A percentile compares a stretch with the other conserved stretches of the same genome.
These are phyloP conservation scores for Sporothrix mexicana DNA, from an alignment of 2,329 filamentous ascomycete species.

Conservation along the genomic window DNA sequence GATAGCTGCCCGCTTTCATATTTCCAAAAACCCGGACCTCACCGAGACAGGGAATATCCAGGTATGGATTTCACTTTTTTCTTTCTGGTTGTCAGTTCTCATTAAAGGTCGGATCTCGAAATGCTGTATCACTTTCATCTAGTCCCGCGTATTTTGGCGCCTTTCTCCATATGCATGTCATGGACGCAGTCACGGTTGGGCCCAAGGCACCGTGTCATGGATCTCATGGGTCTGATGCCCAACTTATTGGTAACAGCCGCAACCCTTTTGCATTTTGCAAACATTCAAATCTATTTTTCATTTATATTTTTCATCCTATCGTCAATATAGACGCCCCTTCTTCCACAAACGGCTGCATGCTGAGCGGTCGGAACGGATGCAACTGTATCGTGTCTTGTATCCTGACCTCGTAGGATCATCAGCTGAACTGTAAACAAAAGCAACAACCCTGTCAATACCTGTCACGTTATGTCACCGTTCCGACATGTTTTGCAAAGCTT, in stretches of 20 bases:
- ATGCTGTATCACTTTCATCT: not conserved
- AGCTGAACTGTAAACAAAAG: conserved; percentile 8
- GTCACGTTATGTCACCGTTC: not conserved
- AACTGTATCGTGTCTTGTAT: not conserved
- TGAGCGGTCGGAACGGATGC: not conserved
- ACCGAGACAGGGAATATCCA: not conserved
- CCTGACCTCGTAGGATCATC: not conserved
- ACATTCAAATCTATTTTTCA: not conserved
- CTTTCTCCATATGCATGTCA: conserved; percentile 21
- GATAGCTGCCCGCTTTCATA: not conserved
- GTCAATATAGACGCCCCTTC: not conserved
- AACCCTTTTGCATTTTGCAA: not conserved
- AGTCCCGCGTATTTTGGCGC: not conserved
- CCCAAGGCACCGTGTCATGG: not conserved
- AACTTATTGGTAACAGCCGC: not conserved
- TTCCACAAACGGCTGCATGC: conserved; percentile 25
- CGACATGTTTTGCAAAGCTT: not conserved
- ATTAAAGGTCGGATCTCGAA: conserved; percentile 7
- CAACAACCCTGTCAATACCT: not conserved
- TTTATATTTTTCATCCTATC: not conserved
- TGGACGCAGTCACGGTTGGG: not conserved
- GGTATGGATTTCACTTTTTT: not conserved
- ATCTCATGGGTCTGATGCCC: not conserved
- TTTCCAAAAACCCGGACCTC: not conserved
- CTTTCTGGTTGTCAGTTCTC: not conserved